Evolutionary conservation across 441 rosid species (phyloP).

Genomic region (Breynia disticha): DNA sequence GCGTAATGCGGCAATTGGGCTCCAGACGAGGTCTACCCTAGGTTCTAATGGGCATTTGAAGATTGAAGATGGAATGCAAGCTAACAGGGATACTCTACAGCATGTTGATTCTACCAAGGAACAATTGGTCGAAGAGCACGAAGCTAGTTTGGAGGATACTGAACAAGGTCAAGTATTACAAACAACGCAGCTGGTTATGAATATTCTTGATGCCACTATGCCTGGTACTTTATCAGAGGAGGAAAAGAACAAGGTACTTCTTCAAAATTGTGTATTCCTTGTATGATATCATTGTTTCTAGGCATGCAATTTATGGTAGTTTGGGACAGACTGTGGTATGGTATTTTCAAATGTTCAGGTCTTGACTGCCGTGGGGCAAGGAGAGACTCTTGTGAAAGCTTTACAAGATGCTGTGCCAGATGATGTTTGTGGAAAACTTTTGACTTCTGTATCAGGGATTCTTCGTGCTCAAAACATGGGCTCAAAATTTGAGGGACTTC

Average conservation of each 20-base stretch:
- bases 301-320: neutral
- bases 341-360: conserved; percentile 46
- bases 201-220: conserved; percentile 76
- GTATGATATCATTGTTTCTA: neutral
- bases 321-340: too few species aligned
- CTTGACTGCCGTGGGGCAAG: conserved; percentile 75
- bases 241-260: conserved; percentile 65
- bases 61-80: conserved; percentile 20
- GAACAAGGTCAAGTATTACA: conserved; percentile 63
- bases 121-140: conserved; percentile 37
- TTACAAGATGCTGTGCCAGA: conserved; percentile 91
- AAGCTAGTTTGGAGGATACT: conserved; percentile 27
- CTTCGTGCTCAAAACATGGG: conserved; percentile 43
- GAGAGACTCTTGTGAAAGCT: conserved; percentile 77
- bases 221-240: conserved; percentile 66
- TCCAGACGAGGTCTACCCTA: conserved; percentile 22
- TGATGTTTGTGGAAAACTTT: conserved; percentile 86
- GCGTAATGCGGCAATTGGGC: conserved; percentile 17
- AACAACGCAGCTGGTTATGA: conserved; percentile 72
- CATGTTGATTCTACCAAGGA: conserved; percentile 28
- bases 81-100: conserved; percentile 21
- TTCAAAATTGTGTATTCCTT: conserved; percentile 8
- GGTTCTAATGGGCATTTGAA: conserved; percentile 17
- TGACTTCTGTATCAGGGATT: conserved; percentile 53
- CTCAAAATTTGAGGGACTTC: conserved; percentile 43